Percentiles rank a stretch among this genome's conserved stretches.
Evolutionary conservation across 345 rosid genomes (phyloP).

Genomic region (Geranium brycei): DNA sequence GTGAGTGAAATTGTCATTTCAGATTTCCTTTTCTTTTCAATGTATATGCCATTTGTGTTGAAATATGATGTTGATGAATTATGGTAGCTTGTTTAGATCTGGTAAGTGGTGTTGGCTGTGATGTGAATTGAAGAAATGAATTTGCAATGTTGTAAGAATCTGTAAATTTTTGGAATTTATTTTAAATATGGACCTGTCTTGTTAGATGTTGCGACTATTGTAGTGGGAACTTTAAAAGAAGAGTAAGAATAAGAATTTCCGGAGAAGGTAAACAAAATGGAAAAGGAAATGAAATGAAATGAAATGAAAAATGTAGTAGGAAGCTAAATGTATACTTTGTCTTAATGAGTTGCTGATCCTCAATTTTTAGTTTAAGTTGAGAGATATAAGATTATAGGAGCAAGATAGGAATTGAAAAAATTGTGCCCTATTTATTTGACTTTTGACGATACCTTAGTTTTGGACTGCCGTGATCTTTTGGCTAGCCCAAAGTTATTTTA

Average conservation of each 20-base stretch:
- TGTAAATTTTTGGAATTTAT: background rate
- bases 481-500: background rate
- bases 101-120: background rate
- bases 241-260: background rate
- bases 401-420: no score
- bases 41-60: background rate
- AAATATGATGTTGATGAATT: background rate
- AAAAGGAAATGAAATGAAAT: no score
- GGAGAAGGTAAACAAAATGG: no score
- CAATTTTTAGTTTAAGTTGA: no score
- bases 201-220: background rate
- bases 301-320: no score
- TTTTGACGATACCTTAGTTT: no score
- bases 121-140: background rate
- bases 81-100: no score
- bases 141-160: background rate
- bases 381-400: no score
- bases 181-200: background rate
- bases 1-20: conserved; percentile 9
- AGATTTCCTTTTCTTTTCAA: background rate
- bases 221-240: background rate
- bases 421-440: background rate
- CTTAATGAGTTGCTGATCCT: background rate
- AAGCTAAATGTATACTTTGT: no score
- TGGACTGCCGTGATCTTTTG: background rate